Conservation (phyloP, 129 eudicot species). For the Flaveria sonorensis region DNA sequence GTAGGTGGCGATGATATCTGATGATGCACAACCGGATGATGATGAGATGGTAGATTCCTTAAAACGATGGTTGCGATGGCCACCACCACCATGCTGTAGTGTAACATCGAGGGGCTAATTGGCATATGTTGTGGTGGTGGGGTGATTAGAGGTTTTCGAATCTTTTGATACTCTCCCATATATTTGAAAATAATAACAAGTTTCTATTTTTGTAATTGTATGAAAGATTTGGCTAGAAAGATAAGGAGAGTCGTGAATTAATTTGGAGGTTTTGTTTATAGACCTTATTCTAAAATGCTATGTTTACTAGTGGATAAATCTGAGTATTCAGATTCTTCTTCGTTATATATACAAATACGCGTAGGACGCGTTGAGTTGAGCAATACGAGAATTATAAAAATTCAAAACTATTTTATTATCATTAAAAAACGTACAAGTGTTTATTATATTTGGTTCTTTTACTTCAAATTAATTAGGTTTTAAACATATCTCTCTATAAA, state of each 20-base stretch:
- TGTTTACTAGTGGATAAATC: conserved; percentile 12
- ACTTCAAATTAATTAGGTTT: no score
- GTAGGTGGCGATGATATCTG: conserved; percentile 27
- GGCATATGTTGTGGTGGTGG: conserved; percentile 27
- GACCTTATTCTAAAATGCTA: not conserved
- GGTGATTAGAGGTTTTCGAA: conserved; percentile 14
- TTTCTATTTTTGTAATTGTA: not conserved
- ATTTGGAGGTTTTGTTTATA: not conserved
- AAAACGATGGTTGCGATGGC: conserved; percentile 56
- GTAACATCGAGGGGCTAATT: conserved; percentile 41
- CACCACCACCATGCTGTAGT: conserved; percentile 70
- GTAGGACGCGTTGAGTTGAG: no score
- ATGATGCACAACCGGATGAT: conserved; percentile 49
- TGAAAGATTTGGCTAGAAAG: not conserved
- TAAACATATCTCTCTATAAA: no score
- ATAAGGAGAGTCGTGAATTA: not conserved
- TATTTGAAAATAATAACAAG: not conserved
- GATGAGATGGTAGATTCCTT: conserved; percentile 50
- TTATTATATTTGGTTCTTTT: no score
- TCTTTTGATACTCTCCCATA: conserved; percentile 16
- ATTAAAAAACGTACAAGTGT: no score
- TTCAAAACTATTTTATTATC: no score
- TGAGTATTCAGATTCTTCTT: not conserved
- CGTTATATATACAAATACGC: no score
- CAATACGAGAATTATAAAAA: no score